Conservation (phyloP, 2,329 filamentous ascomycete genomes). For the Epichloe sp. region DNA sequence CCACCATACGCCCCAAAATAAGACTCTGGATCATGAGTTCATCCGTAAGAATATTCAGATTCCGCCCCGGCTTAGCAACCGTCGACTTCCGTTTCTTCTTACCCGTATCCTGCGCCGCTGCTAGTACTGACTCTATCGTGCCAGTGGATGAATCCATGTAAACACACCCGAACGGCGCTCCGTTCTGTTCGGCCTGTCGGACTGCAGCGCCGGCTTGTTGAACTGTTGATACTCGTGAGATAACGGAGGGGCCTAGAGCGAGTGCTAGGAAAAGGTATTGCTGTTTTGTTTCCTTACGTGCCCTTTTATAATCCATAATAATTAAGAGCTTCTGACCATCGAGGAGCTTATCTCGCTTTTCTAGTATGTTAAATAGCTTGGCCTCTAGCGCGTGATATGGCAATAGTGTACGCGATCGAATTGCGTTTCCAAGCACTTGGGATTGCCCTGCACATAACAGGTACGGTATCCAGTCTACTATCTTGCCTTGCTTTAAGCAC, state of each 20-base stretch:
- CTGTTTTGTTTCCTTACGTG: conserved; percentile 49
- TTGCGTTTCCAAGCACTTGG: conserved; percentile 58
- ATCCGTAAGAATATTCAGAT: conserved; percentile 58
- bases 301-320: conserved; percentile 45
- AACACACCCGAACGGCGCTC: conserved; percentile 56
- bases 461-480: conserved; percentile 69
- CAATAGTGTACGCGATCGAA: conserved; percentile 58
- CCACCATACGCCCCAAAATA: conserved; percentile 69
- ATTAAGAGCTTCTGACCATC: conserved; percentile 55
- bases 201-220: conserved; percentile 51
- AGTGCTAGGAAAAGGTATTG: conserved; percentile 71
- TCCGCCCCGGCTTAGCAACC: conserved; percentile 24
- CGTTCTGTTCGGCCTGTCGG: conserved; percentile 32
- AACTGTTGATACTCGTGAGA: conserved; percentile 53
- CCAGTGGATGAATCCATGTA: conserved; percentile 58
- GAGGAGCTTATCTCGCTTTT: conserved; percentile 48
- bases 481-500: conserved; percentile 46
- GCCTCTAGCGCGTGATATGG: conserved; percentile 46
- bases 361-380: conserved; percentile 43
- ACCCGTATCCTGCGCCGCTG: conserved; percentile 10
- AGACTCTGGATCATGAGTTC: conserved; percentile 88
- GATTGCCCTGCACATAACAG: conserved; percentile 78
- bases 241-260: conserved; percentile 54
- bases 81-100: conserved; percentile 30
- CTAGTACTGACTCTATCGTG: conserved; percentile 37